Base-by-base conservation (phyloP, 768 basidiomycete genomes). In the Galerina sulciceps region DNA sequence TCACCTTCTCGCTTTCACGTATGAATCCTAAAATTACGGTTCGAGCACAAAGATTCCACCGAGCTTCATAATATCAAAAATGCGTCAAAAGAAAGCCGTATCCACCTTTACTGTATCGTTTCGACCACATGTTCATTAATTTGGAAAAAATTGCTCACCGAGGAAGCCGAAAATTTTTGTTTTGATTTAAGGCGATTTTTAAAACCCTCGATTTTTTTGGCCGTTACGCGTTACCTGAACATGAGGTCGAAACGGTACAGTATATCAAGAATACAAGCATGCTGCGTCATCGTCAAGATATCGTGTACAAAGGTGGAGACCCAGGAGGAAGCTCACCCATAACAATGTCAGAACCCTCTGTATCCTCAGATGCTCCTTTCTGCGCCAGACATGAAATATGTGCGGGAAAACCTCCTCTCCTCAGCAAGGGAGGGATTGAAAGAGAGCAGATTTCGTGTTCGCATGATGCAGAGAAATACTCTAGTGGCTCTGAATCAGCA, bases 11-110 rank as follows among this genome's bases (percentile, higher is more conserved):
- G 90, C 90, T 65, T 93, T 93, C 11, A 78, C 79, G 64, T 97
- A 97, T 0, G 89, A 87, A 4, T 89, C 87, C 91, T 93, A 95
- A 13, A 84, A 79, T 67, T 97, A 94, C 0, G 92, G 88, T 68
- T 97, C 94, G 2, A 97, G 76, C 1, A 96, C 67, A 54, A 96
- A 89, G 1, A 71, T 76, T 3, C 92, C 92, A 0, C 85, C 88
- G 0, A 80, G 73, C n/a, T 72, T 76, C 13, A 97, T 77, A 2
- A 83, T 80, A 22, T 70, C 66, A 61, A 85, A 75, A 0, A 88
- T 84, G 40, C 86, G 83, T 2, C 69, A 73, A 66, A 96, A 96
- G 71, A 95, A 93, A 0, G 62, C 57, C 36, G 94, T 31, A 96
- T 92, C 94, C 94, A 96, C 73, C 95, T 96, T 0, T 93, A n/a